phyloP scores from a whole-genome alignment of 306 rosid species.

The Adenanthera pavonina region DNA sequence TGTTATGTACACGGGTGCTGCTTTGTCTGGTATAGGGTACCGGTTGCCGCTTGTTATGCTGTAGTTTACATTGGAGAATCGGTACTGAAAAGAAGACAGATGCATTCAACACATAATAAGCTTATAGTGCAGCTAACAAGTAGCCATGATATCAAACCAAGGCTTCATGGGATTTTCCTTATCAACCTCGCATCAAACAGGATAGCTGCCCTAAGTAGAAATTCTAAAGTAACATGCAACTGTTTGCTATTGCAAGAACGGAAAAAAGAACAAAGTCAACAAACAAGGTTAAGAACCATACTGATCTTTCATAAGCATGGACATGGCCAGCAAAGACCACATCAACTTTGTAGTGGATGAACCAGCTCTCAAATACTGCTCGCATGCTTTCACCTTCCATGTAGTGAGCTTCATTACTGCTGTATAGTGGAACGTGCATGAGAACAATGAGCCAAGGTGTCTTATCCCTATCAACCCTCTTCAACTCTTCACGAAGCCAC shows the following conservation, averaged over 20 bases:
- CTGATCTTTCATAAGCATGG: slow-evolving; percentile 99
- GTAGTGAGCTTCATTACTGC: slow-evolving; percentile 79
- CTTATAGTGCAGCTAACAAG: slow-evolving; percentile 3
- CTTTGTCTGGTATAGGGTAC: slow-evolving; percentile 73
- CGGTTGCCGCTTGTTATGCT: slow-evolving; percentile 68
- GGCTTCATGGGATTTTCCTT: neutral
- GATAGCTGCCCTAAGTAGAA: slow-evolving; percentile 9
- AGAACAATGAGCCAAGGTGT: slow-evolving; percentile 99
- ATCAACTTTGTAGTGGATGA: slow-evolving; percentile 77
- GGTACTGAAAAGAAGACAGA: slow-evolving; percentile 63
- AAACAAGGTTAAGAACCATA: slow-evolving; percentile 46
- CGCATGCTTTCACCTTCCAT: slow-evolving; percentile 99
- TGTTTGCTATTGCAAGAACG: slow-evolving; percentile 19
- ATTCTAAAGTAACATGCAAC: slow-evolving; percentile 31
- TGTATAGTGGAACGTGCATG: slow-evolving; percentile 88
- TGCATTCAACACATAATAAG: slow-evolving; percentile 31
- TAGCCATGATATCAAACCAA: neutral
- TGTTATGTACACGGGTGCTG: slow-evolving; percentile 92
- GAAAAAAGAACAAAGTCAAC: slow-evolving; percentile 1
- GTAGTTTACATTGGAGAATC: slow-evolving; percentile 75
- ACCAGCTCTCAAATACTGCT: slow-evolving; percentile 82
- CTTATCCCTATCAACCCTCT: slow-evolving; percentile 78
- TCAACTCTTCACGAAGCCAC: slow-evolving; percentile 77
- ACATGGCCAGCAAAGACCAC: slow-evolving; percentile 96
- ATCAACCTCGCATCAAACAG: slow-evolving; percentile 10